A percentile compares a stretch with the other conserved stretches of the same genome.
Conservation (phyloP, 1,284 basidiomycete genomes). For the Puccinia sorghi region DNA sequence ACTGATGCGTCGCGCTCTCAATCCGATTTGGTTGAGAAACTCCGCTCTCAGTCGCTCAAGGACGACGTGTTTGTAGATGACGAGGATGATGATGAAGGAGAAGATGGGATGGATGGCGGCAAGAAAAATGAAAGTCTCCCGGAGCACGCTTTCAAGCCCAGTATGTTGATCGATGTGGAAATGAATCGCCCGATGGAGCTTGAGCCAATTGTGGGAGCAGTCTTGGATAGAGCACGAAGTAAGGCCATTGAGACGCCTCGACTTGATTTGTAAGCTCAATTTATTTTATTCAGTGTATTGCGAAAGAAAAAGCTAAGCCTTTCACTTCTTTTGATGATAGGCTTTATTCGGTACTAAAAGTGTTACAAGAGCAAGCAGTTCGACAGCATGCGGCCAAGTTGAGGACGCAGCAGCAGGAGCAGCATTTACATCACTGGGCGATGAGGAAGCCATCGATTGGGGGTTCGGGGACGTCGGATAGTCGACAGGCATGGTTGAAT, state of each 20-base stretch:
- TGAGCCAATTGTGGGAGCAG: constrained; percentile 42
- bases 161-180: constrained; percentile 44
- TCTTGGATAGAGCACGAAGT: constrained; percentile 35
- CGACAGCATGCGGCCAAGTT: constrained; percentile 24
- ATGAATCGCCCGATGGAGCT: constrained; percentile 46
- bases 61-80: constrained; percentile 33
- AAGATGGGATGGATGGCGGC: not conserved
- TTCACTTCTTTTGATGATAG: not conserved
- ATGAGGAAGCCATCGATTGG: constrained; percentile 47
- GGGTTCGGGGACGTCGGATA: constrained; percentile 37
- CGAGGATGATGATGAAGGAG: constrained; percentile 16
- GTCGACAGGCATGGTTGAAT: constrained; percentile 39
- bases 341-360: constrained; percentile 45
- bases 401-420: constrained; percentile 33
- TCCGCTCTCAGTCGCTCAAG: not conserved
- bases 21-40: constrained; percentile 8
- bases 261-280: constrained; percentile 46
- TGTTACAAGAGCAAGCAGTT: constrained; percentile 40
- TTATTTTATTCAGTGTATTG: too few species aligned
- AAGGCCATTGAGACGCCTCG: constrained; percentile 49
- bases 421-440: constrained; percentile 47
- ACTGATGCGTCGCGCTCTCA: not conserved
- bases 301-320: not conserved
- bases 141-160: constrained; percentile 25
- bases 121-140: not conserved